Conservation (phyloP, 495 filamentous ascomycete genomes). For the Evansstolkia leycettana region DNA sequence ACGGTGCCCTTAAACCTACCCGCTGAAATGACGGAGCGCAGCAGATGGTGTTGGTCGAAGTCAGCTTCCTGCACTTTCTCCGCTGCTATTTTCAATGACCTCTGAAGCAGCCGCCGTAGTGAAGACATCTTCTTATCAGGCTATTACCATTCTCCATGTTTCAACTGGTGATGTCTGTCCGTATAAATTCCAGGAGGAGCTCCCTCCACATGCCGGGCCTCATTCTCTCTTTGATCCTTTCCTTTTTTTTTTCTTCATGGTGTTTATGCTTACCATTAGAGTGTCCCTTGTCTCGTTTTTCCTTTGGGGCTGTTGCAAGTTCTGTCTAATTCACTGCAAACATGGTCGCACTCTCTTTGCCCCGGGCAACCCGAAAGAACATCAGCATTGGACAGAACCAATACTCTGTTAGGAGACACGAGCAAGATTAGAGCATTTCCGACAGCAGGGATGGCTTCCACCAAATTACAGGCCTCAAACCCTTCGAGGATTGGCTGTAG, state of each 20-base stretch:
- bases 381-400: constrained; percentile 19
- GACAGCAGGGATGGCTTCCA: constrained; percentile 16
- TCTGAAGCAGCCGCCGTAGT: background rate
- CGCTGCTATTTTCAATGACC: too few species aligned
- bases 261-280: too few species aligned
- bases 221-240: constrained; percentile 4
- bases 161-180: background rate
- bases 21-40: background rate
- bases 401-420: constrained; percentile 20
- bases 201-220: constrained; percentile 1
- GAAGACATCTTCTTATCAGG: background rate
- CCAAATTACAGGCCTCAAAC: constrained; percentile 18
- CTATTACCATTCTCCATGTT: background rate
- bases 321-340: too few species aligned
- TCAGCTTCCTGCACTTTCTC: too few species aligned
- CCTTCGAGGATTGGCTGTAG: constrained; percentile 12
- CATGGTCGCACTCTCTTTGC: constrained; percentile 8
- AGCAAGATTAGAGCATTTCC: constrained; percentile 18
- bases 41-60: too few species aligned
- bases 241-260: constrained; percentile 10
- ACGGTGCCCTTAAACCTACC: too few species aligned
- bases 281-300: too few species aligned
- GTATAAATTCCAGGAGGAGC: constrained; percentile 2
- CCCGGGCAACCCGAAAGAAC: constrained; percentile 10
- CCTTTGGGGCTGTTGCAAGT: too few species aligned